A percentile compares a stretch with the other conserved stretches of the same genome.
Evolutionary conservation across 192 early-diverging fungal species (phyloP).

Genomic region (Coemansia brasiliensis): DNA sequence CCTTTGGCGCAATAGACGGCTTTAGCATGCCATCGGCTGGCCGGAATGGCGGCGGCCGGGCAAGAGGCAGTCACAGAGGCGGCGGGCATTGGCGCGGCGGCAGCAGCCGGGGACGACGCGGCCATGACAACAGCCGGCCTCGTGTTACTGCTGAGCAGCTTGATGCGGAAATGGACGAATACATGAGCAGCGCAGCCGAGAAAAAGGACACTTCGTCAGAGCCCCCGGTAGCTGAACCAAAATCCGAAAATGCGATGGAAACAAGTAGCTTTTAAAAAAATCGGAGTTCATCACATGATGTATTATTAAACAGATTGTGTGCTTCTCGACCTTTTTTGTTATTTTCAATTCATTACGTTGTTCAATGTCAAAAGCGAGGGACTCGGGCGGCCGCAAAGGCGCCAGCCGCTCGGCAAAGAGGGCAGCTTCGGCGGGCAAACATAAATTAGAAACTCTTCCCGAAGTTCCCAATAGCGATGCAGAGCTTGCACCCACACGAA

Average conservation of each 20-base stretch:
- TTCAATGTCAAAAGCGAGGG: conserved; percentile 6
- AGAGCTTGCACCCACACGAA: neutral
- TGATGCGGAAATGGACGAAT: conserved; percentile 49
- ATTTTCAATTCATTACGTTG: neutral
- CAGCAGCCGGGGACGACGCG: conserved; percentile 8
- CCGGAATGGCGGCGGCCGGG: neutral
- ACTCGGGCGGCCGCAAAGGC: conserved; percentile 15
- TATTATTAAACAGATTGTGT: too few relatives aligned
- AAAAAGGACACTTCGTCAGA: neutral
- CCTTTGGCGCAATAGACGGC: neutral
- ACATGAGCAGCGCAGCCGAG: conserved; percentile 29
- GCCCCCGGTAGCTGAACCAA: neutral
- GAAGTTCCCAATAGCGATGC: conserved; percentile 25
- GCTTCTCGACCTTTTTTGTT: conserved; percentile 1
- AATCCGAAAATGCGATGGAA: conserved; percentile 1
- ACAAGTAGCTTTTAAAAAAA: too few relatives aligned
- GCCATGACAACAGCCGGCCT: conserved; percentile 3
- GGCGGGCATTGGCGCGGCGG: neutral
- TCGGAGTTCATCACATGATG: neutral
- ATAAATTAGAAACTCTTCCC: conserved; percentile 36
- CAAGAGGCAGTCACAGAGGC: neutral
- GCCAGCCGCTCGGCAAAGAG: neutral
- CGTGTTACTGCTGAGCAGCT: conserved; percentile 33
- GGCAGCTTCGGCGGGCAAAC: conserved; percentile 10
- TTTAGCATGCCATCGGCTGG: neutral